These are phyloP conservation scores for Hypoxylon sp. DNA, from an alignment of 2,329 filamentous ascomycete genomes.

Conservation along the genomic window DNA sequence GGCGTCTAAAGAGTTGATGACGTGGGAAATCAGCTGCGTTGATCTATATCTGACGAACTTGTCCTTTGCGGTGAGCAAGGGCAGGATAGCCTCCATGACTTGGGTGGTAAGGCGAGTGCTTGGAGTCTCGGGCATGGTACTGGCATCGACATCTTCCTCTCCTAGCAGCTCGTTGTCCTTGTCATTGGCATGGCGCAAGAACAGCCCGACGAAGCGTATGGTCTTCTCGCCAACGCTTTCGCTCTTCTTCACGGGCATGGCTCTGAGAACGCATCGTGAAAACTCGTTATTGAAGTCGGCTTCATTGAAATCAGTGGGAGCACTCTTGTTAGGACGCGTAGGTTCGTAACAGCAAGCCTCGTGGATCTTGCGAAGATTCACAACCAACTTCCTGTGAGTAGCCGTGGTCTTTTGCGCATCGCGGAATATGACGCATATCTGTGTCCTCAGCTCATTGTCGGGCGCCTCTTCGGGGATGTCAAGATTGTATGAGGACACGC, in stretches of 20 bases:
- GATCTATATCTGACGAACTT: conserved; percentile 91
- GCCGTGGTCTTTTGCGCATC: conserved; percentile 92
- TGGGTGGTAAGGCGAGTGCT: conserved; percentile 82
- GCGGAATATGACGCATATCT: conserved; percentile 79
- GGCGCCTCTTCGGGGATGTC: conserved; percentile 79
- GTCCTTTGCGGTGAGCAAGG: conserved; percentile 87
- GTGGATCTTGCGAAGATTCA: conserved; percentile 90
- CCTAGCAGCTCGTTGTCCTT: conserved; percentile 78
- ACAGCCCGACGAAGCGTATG: conserved; percentile 88
- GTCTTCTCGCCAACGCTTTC: conserved; percentile 89
- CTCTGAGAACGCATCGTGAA: conserved; percentile 81
- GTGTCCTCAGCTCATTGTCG: conserved; percentile 77
- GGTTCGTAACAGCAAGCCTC: conserved; percentile 82
- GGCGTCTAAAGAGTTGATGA: conserved; percentile 91
- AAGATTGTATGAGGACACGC: conserved; percentile 59
- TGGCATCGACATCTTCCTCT: conserved; percentile 75
- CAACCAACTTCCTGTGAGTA: conserved; percentile 88
- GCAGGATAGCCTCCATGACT: conserved; percentile 79
- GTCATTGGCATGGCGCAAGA: conserved; percentile 78
- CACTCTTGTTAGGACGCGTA: conserved; percentile 63
- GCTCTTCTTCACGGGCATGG: conserved; percentile 91
- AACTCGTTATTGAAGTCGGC: conserved; percentile 90
- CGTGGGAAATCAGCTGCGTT: conserved; percentile 89
- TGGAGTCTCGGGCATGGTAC: conserved; percentile 83
- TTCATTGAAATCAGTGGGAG: conserved; percentile 80